Base-by-base conservation (phyloP, 2,329 filamentous ascomycete genomes). In the Pseudogymnoascus sp. region DNA sequence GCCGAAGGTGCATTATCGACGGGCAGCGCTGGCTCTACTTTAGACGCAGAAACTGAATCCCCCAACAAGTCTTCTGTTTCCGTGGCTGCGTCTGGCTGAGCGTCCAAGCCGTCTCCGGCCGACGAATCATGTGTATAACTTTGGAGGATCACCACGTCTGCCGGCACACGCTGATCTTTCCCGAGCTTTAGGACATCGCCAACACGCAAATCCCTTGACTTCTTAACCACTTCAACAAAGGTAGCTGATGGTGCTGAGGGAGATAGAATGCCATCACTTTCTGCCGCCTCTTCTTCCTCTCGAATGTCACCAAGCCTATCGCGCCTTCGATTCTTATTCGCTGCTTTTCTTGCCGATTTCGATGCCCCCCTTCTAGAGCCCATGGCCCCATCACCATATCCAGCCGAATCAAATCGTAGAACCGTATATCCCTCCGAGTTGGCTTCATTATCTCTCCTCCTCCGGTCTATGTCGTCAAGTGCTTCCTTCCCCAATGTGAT, bases 401-500 rank as follows among this genome's bases (percentile, higher is more conserved):
- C 75, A 2, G 81, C 78, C 50, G 87, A 83, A 50, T 84, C 82
- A 69, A 97, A 92, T 15, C 81, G 80, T 59, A 97, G 71, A 1
- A 95, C 85, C 0, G 83, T 88, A 70, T 96, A 97, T 61, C 85
- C 84, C 72, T 99, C 94, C 2, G 93, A 88, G 72, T 99, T 99
- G 2, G 94, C 93, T 74, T 99, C 94, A 13, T 88, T 89, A 73
- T 99, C 94, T 71, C 95, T 84, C 66, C 89, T 83, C 63, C 95
- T 83, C 66, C 94, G 80, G 60, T 86, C 88, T 68, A 99, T 90
- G 73, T 99, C 95, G 72, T 99, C 94, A 69, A 89, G 86, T 0
- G 94, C 95, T 75, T 99, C 95, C 73, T 99, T 99, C 15, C 92
- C 92, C 70, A 99, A 82, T 0, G 94, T 97, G 66, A 99, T 94